These are phyloP conservation scores for Metschnikowia peoriensis DNA, from an alignment of 805 yeast species.

Conservation along the genomic window DNA sequence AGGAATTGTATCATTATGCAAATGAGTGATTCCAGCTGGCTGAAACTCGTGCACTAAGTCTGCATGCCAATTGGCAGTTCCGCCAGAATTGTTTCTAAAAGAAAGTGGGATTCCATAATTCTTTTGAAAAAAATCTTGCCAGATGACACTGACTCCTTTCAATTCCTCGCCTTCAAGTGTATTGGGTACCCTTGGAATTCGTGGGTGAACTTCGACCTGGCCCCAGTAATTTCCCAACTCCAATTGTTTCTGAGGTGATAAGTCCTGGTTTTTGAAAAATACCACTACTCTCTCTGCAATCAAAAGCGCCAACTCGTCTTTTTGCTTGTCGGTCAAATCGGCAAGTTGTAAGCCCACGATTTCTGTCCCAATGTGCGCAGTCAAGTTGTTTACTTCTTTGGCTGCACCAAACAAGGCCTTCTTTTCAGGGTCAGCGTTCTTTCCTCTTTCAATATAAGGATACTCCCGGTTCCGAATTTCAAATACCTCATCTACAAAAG, in stretches of 20 bases:
- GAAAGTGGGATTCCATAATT: conserved; percentile 20
- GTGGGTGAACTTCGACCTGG: background rate
- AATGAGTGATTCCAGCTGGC: background rate
- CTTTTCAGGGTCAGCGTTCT: conserved; percentile 13
- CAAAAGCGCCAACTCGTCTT: conserved; percentile 26
- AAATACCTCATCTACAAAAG: conserved; percentile 22
- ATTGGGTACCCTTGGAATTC: background rate
- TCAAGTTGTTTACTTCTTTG: background rate
- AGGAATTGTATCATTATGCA: background rate
- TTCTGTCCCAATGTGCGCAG: background rate
- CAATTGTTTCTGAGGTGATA: conserved; percentile 26
- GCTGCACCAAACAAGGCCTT: background rate
- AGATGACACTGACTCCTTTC: conserved; percentile 14
- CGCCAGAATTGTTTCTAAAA: conserved; percentile 24
- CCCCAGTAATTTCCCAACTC: background rate
- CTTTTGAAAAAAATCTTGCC: conserved; percentile 24
- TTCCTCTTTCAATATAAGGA: conserved; percentile 24
- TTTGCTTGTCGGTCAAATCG: conserved; percentile 24
- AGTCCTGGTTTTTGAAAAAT: conserved; percentile 26
- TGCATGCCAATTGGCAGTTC: conserved; percentile 34
- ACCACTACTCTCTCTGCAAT: conserved; percentile 29
- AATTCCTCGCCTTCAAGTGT: background rate
- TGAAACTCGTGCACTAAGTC: conserved; percentile 42
- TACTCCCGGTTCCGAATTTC: conserved; percentile 19
- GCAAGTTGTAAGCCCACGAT: conserved; percentile 20